phyloP scores from a whole-genome alignment of 2,329 filamentous ascomycete species.

The Capronia coronata region DNA sequence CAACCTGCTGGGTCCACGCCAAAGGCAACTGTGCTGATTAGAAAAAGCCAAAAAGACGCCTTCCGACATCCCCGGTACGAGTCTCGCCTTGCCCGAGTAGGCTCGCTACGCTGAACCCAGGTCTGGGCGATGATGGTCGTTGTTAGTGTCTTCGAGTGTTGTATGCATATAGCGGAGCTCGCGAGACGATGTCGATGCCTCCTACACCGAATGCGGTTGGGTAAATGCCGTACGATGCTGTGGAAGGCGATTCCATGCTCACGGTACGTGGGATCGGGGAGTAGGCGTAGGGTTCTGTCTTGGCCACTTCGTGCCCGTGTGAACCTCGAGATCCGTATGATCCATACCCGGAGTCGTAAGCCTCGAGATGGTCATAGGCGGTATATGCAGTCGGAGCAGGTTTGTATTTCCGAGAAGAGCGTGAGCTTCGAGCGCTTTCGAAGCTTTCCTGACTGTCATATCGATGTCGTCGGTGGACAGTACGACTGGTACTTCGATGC shows the following conservation, averaged over 20 bases:
- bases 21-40: neutral
- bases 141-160: conserved; percentile 13
- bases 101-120: too few species aligned
- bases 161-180: conserved; percentile 15
- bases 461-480: conserved; percentile 12
- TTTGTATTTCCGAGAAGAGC: conserved; percentile 18
- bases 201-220: conserved; percentile 17
- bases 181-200: conserved; percentile 19
- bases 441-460: conserved; percentile 26
- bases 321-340: conserved; percentile 22
- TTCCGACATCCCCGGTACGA: too few species aligned
- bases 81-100: too few species aligned
- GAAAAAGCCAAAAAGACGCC: neutral
- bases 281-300: conserved; percentile 22
- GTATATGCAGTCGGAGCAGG: conserved; percentile 13
- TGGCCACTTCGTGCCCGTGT: conserved; percentile 15
- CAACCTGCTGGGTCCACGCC: neutral
- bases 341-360: conserved; percentile 24
- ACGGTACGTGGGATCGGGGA: conserved; percentile 12
- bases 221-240: conserved; percentile 12
- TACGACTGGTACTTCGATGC: conserved; percentile 6
- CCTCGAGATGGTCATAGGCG: conserved; percentile 16
- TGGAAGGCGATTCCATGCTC: conserved; percentile 12
- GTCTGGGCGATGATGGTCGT: neutral
- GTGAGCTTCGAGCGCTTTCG: conserved; percentile 16